phyloP scores from a whole-genome alignment of 805 yeast genomes.

The Pichia manshurica region DNA sequence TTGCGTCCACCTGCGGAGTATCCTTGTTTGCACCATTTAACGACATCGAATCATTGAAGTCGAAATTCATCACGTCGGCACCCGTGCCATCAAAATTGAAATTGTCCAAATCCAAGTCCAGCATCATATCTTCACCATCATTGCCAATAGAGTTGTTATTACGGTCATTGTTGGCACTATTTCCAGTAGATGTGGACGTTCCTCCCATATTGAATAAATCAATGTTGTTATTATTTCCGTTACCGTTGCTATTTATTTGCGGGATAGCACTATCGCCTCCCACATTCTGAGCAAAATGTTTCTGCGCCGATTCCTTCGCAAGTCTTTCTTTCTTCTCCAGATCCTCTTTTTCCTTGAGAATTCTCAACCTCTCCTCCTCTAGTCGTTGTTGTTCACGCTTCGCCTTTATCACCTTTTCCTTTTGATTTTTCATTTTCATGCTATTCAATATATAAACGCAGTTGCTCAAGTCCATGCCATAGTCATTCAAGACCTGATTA shows the following conservation, averaged over 20 bases:
- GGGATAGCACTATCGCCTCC: slow-evolving; percentile 8
- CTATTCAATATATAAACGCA: slow-evolving; percentile 25
- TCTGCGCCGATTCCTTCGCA: slow-evolving; percentile 3
- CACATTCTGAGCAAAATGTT: background rate
- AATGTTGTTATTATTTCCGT: background rate
- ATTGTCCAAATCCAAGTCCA: slow-evolving; percentile 27
- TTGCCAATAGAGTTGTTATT: background rate
- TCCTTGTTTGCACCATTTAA: background rate
- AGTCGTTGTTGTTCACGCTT: slow-evolving; percentile 21
- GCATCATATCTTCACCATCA: slow-evolving; percentile 22
- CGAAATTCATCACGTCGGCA: slow-evolving; percentile 4
- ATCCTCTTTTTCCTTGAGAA: slow-evolving; percentile 1
- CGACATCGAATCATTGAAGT: slow-evolving; percentile 3
- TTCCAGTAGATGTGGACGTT: background rate
- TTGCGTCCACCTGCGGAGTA: background rate
- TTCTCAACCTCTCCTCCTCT: slow-evolving; percentile 5
- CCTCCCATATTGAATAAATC: background rate
- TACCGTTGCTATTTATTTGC: background rate
- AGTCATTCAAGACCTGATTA: slow-evolving; percentile 27
- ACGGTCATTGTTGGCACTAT: background rate
- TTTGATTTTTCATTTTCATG: slow-evolving; percentile 24
- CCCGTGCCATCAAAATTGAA: slow-evolving; percentile 19
- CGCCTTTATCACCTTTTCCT: slow-evolving; percentile 26
- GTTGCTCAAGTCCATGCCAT: slow-evolving; percentile 25
- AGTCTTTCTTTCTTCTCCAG: slow-evolving; percentile 9